These are phyloP conservation scores for Metschnikowia aberdeeniae DNA, from an alignment of 805 yeast species.

Conservation along the genomic window DNA sequence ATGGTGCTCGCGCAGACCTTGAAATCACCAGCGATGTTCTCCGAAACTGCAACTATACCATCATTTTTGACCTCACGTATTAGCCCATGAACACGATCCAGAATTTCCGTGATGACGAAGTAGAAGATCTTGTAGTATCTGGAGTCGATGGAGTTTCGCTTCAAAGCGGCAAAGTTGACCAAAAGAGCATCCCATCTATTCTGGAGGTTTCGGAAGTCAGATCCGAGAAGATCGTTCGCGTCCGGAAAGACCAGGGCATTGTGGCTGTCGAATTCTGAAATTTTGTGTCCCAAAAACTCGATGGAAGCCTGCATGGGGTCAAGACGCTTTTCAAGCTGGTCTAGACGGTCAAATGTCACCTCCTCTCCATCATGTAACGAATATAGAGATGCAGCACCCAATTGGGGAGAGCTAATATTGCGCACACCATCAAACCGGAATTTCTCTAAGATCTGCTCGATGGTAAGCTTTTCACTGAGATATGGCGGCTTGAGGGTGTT, in stretches of 20 bases:
- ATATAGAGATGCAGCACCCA: neutral
- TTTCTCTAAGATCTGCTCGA: constrained; percentile 6
- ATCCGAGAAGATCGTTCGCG: neutral
- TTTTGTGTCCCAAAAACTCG: constrained; percentile 8
- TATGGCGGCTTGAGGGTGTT: neutral
- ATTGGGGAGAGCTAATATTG: neutral
- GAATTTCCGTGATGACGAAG: constrained; percentile 8
- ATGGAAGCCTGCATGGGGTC: constrained; percentile 12
- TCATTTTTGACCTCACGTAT: constrained; percentile 10
- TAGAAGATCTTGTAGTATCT: constrained; percentile 8
- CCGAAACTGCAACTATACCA: constrained; percentile 16
- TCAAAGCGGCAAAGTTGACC: constrained; percentile 5
- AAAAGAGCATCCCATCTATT: constrained; percentile 8
- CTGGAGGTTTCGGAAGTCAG: constrained; percentile 2
- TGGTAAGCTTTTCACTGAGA: constrained; percentile 1
- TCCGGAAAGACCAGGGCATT: constrained; percentile 2
- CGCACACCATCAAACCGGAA: constrained; percentile 3
- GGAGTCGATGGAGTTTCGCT: constrained; percentile 8
- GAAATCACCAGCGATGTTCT: constrained; percentile 31
- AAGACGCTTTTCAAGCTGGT: neutral
- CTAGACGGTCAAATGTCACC: neutral
- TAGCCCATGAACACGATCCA: constrained; percentile 5
- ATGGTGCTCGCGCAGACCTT: constrained; percentile 38
- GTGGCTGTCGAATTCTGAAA: constrained; percentile 4
- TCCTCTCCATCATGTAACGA: neutral